Evolutionary conservation across 2,329 filamentous ascomycete species (phyloP).

Genomic region (Lizonia empirigonia): DNA sequence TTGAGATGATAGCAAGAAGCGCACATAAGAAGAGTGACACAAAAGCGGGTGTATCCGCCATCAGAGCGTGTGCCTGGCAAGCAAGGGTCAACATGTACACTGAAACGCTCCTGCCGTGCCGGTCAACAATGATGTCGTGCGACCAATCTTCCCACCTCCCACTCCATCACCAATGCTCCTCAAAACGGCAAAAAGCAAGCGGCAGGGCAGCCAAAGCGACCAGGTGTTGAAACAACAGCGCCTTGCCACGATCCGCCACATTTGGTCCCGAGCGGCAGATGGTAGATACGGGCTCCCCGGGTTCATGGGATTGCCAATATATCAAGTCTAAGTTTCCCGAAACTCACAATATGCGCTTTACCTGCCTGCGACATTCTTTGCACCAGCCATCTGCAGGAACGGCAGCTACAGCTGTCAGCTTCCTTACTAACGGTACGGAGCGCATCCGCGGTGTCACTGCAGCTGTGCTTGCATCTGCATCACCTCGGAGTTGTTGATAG

Average conservation of each 20-base stretch:
- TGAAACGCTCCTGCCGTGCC: conserved; percentile 14
- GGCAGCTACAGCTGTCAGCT: conserved; percentile 7
- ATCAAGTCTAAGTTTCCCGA: neutral
- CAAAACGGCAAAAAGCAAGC: neutral
- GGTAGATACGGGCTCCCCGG: neutral
- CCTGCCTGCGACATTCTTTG: neutral
- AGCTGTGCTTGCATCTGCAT: conserved; percentile 2
- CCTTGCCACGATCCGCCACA: neutral
- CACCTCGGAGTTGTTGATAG: neutral
- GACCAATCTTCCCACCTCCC: neutral
- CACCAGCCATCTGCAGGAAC: neutral
- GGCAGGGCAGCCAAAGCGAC: neutral
- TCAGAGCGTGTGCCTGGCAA: conserved; percentile 2
- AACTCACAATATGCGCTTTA: neutral
- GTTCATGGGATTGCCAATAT: neutral
- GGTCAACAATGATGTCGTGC: conserved; percentile 8
- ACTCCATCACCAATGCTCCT: conserved; percentile 5
- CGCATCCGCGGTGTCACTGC: conserved; percentile 3
- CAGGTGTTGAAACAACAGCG: conserved; percentile 10
- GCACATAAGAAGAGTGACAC: conserved; percentile 6
- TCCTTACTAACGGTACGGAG: neutral
- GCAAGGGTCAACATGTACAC: conserved; percentile 10
- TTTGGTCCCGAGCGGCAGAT: conserved; percentile 1
- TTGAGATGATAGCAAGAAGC: neutral
- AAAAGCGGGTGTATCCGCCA: conserved; percentile 8